phyloP scores from a whole-genome alignment of 306 rosid genomes.

The Dalbergia oliveri region DNA sequence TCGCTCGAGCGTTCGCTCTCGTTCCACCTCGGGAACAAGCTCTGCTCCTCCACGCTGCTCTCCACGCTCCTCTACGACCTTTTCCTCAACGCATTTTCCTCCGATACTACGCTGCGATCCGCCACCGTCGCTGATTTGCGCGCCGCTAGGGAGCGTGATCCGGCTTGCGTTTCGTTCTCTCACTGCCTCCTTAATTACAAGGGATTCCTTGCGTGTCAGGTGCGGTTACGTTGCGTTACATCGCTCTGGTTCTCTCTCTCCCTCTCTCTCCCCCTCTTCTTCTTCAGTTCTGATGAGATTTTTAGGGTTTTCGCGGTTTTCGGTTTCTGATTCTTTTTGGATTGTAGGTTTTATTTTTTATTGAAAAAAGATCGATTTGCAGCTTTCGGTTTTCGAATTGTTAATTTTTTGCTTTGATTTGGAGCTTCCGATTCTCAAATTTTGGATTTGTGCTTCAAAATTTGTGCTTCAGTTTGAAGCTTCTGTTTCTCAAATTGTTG shows the following conservation, averaged over 20 bases:
- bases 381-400: neutral
- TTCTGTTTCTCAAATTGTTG: too few relatives aligned
- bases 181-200: conserved; percentile 97
- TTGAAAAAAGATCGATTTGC: neutral
- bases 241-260: too few relatives aligned
- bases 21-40: conserved; percentile 91
- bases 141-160: conserved; percentile 82
- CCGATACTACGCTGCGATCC: conserved; percentile 65
- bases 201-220: conserved; percentile 96
- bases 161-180: conserved; percentile 85
- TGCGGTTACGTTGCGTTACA: neutral
- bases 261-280: neutral
- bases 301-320: neutral
- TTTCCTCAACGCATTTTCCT: conserved; percentile 79
- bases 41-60: conserved; percentile 91
- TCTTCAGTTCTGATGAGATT: neutral
- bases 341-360: neutral
- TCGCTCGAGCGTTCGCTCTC: conserved; percentile 81
- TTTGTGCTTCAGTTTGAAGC: neutral
- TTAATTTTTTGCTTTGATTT: neutral
- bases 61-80: conserved; percentile 92
- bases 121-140: conserved; percentile 87
- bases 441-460: too few relatives aligned
- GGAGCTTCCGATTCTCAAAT: neutral
- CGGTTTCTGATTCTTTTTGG: neutral